Evolutionary conservation across 2,329 filamentous ascomycete genomes (phyloP).

Genomic region (Camillea tinctor): DNA sequence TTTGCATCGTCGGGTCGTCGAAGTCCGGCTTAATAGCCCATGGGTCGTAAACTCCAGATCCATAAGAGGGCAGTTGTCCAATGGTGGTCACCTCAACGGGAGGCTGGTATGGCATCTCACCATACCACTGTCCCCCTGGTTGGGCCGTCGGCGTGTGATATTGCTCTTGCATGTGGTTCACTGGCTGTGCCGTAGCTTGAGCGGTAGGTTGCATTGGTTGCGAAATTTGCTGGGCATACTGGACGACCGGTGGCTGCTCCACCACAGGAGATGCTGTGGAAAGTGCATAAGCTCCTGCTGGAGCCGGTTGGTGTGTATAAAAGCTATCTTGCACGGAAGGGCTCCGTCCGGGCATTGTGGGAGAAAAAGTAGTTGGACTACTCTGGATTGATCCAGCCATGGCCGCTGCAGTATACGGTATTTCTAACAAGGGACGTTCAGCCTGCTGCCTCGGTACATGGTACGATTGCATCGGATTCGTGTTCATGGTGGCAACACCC

Average conservation of each 20-base stretch:
- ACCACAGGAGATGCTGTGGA: slow-evolving; percentile 45
- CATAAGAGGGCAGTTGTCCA: slow-evolving; percentile 50
- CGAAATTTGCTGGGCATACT: slow-evolving; percentile 41
- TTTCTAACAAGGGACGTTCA: slow-evolving; percentile 47
- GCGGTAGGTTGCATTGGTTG: slow-evolving; percentile 36
- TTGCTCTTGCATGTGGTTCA: slow-evolving; percentile 34
- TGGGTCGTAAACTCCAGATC: slow-evolving; percentile 49
- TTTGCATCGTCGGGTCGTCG: slow-evolving; percentile 56
- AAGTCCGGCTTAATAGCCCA: slow-evolving; percentile 58
- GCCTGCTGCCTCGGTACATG: slow-evolving; percentile 51
- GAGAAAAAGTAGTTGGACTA: slow-evolving; percentile 59
- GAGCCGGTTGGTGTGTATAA: slow-evolving; percentile 50
- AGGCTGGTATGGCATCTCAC: slow-evolving; percentile 49
- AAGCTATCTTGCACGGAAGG: slow-evolving; percentile 53
- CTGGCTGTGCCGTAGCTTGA: slow-evolving; percentile 27
- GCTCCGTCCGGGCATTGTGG: slow-evolving; percentile 49
- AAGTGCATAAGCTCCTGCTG: slow-evolving; percentile 14
- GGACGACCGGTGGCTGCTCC: slow-evolving; percentile 40
- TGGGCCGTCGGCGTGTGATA: slow-evolving; percentile 41
- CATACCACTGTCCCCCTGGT: slow-evolving; percentile 53
- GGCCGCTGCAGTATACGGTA: slow-evolving; percentile 49
- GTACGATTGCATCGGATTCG: slow-evolving; percentile 49
- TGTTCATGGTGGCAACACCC: slow-evolving; percentile 60
- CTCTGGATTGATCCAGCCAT: slow-evolving; percentile 54
- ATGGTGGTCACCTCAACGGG: slow-evolving; percentile 58